Conservation (phyloP, 192 early-diverging fungal species). For the Coemansia sp. region DNA sequence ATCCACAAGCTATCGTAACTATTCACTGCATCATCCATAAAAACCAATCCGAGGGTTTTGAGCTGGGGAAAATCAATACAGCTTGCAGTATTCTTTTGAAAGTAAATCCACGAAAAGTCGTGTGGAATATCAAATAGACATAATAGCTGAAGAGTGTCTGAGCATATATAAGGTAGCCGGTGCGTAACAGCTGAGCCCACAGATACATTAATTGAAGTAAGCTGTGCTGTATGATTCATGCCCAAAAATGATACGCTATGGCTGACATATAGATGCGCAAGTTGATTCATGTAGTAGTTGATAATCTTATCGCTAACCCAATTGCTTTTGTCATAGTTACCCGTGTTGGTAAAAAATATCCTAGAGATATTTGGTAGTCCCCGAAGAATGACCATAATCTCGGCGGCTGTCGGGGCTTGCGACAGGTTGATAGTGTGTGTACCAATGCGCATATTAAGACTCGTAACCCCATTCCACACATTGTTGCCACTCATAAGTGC, state of each 20-base stretch:
- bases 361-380: background rate
- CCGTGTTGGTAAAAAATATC: background rate
- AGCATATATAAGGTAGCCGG: background rate
- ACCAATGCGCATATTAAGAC: background rate
- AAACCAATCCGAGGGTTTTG: background rate
- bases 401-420: background rate
- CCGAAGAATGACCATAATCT: background rate
- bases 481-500: background rate
- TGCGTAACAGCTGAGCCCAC: background rate
- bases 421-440: background rate
- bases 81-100: background rate
- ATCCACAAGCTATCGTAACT: background rate
- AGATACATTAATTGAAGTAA: background rate
- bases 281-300: background rate
- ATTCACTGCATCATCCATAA: background rate
- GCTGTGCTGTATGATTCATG: background rate
- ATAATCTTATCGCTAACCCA: background rate
- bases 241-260: background rate
- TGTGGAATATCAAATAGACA: background rate
- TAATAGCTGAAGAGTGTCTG: background rate
- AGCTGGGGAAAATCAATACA: background rate
- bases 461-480: background rate
- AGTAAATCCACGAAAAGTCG: background rate
- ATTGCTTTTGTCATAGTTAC: background rate
- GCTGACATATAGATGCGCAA: background rate